A percentile compares a stretch with the other conserved stretches of the same genome.
phyloP scores from a whole-genome alignment of 108 stramenopile genomes.

The Epipyxis sp. region DNA sequence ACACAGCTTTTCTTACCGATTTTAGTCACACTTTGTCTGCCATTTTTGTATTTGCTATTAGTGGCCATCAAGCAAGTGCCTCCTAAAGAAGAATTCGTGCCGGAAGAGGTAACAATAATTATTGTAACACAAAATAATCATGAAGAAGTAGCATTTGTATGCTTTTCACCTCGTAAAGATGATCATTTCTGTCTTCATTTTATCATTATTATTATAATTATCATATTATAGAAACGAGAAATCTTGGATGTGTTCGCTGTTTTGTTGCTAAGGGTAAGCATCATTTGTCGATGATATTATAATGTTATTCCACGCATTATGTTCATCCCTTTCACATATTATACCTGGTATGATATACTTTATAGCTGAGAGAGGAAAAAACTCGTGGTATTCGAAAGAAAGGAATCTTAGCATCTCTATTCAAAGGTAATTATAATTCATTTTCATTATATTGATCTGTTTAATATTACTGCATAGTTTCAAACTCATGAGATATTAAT shows the following conservation, averaged over 20 bases:
- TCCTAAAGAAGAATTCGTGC: neutral
- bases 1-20: neutral
- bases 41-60: neutral
- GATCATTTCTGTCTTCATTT: no score
- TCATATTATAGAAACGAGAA: neutral
- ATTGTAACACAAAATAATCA: no score
- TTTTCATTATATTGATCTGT: neutral
- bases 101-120: neutral
- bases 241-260: neutral
- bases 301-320: no score
- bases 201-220: neutral
- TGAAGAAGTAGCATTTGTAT: no score
- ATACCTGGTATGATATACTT: no score
- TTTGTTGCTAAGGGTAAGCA: neutral
- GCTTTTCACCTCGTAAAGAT: no score
- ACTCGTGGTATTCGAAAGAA: neutral
- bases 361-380: neutral
- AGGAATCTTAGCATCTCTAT: neutral
- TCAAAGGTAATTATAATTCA: neutral
- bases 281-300: no score
- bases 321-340: no score
- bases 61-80: slow-evolving; percentile 5
- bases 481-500: no score
- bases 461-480: no score
- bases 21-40: neutral